Percentiles rank a stretch among this genome's conserved stretches.
phyloP scores from a whole-genome alignment of 2,329 filamentous ascomycete genomes.

The Aspergillus quadrilineatus region DNA sequence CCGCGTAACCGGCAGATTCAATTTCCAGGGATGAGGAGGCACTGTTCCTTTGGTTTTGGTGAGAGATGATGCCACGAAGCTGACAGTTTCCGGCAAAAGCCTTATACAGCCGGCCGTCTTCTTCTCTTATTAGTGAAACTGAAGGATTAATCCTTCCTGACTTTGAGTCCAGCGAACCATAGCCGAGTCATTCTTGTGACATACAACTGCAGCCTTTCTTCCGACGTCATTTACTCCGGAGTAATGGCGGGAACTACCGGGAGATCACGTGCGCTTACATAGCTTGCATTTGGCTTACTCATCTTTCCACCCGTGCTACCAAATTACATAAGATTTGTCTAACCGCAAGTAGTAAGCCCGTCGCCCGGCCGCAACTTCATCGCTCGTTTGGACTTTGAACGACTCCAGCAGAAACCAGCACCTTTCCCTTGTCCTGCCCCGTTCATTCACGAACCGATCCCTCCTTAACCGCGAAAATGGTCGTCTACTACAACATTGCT shows the following conservation, averaged over 20 bases:
- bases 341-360: constrained; percentile 12
- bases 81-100: not conserved
- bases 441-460: constrained; percentile 14
- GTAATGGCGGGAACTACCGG: constrained; percentile 19
- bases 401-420: constrained; percentile 22
- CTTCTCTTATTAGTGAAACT: not conserved
- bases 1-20: constrained; percentile 21
- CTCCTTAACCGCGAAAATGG: constrained; percentile 45
- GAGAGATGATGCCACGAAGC: not conserved
- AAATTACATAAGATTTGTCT: constrained; percentile 9
- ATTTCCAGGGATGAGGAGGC: constrained; percentile 21
- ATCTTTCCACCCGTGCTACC: not conserved
- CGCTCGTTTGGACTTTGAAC: no score
- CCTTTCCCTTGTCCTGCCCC: constrained; percentile 20
- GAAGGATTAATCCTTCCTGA: not conserved
- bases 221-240: constrained; percentile 16
- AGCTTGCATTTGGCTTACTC: not conserved
- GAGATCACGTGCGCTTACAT: constrained; percentile 23
- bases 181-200: not conserved
- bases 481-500: constrained; percentile 52
- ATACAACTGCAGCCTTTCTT: constrained; percentile 2
- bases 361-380: constrained; percentile 17
- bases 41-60: constrained; percentile 10
- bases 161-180: not conserved
- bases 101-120: not conserved